These are phyloP conservation scores for Dillenia suffruticosa DNA, from an alignment of 164 flowering plant genomes.

Conservation along the genomic window DNA sequence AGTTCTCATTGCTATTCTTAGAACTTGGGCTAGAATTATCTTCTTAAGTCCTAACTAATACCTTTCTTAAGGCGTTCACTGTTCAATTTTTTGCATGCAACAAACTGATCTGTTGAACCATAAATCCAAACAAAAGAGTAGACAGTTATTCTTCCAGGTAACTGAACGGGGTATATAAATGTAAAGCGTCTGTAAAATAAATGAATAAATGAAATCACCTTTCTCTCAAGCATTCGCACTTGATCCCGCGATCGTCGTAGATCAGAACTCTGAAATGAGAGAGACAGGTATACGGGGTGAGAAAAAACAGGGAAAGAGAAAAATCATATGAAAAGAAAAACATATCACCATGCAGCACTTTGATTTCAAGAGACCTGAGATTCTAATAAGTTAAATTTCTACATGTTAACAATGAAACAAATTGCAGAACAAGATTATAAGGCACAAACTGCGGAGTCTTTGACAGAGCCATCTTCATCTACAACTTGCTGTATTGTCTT, in stretches of 20 bases:
- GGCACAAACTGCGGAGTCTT: constrained; percentile 80
- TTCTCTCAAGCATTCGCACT: constrained; percentile 65
- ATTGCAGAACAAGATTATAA: not conserved
- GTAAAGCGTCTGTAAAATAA: not conserved
- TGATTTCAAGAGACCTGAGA: no score
- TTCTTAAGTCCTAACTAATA: no score
- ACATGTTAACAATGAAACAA: not conserved
- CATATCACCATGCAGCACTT: not conserved
- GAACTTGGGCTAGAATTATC: no score
- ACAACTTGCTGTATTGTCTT: constrained; percentile 56
- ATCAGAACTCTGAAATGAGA: constrained; percentile 49
- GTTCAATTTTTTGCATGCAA: no score
- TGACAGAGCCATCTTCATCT: constrained; percentile 81
- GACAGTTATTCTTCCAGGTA: no score
- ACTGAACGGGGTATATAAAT: no score
- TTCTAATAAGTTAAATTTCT: not conserved
- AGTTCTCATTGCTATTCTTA: no score
- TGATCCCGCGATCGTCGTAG: constrained; percentile 61
- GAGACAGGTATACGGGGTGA: not conserved
- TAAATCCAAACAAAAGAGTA: no score
- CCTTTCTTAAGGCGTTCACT: no score
- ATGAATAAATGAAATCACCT: constrained; percentile 30
- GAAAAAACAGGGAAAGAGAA: not conserved
- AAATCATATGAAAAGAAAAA: not conserved
- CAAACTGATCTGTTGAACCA: no score